A percentile compares a stretch with the other conserved stretches of the same genome.
Conservation (phyloP, 306 rosid genomes). For the Acacia melanoxylon region DNA sequence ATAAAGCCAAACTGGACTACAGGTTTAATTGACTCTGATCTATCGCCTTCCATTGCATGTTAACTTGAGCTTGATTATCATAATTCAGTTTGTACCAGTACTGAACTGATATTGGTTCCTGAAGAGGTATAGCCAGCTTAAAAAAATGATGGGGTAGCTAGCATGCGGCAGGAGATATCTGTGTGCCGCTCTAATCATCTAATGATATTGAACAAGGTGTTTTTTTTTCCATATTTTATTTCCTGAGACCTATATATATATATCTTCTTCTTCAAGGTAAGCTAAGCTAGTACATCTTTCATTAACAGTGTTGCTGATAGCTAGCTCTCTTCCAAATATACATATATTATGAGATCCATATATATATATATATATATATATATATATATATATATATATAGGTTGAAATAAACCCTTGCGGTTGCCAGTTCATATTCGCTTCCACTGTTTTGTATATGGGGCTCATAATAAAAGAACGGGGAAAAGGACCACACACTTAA, state of each 20-base stretch:
- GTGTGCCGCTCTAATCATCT: not conserved
- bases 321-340: too few relatives aligned
- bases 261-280: too few relatives aligned
- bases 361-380: too few relatives aligned
- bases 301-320: too few relatives aligned
- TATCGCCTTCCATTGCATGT: too few relatives aligned
- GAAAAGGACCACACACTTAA: conserved; percentile 3
- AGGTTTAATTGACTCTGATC: too few relatives aligned
- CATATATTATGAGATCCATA: too few relatives aligned
- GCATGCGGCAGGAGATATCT: not conserved
- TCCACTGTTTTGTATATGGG: conserved; percentile 5
- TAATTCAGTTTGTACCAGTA: too few relatives aligned
- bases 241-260: not conserved
- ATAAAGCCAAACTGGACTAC: too few relatives aligned
- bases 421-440: not conserved
- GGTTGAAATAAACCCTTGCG: not conserved
- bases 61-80: too few relatives aligned
- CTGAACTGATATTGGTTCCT: not conserved
- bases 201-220: not conserved
- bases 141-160: not conserved
- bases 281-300: too few relatives aligned
- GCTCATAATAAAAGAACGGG: conserved; percentile 2
- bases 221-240: not conserved
- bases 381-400: too few relatives aligned
- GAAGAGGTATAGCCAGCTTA: not conserved